Base-by-base conservation (phyloP, 163 green algal species). In the Chlamydomonas reinhardtii region DNA sequence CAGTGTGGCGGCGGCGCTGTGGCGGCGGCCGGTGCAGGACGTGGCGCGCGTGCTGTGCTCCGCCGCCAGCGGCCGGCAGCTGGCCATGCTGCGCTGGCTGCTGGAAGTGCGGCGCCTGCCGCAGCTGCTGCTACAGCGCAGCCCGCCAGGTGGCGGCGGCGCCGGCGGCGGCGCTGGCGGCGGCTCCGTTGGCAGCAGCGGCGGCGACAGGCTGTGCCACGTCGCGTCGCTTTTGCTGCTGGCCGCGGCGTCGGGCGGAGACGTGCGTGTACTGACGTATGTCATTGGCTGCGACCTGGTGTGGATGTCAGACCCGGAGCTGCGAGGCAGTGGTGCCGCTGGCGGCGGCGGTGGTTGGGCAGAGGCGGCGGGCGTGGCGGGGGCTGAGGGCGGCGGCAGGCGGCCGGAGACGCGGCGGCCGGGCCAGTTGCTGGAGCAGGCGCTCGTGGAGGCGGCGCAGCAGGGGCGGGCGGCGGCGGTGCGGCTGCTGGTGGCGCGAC, bases 231-330 rank as follows among this genome's bases (percentile, higher is more conserved):
- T 19, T 1, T 19, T 84, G 20, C 2, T 66, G 19, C 24, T 16
- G 29, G 65, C 76, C 35, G 65, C 62, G 17, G 76, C 76, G 65
- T 4, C 8, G 0, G 27, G 76, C 2, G 76, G 76, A 29, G 65
- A 75, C 29, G 43, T 76, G 12, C 64, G 31, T 27, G n/a, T 75
- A 1, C 20, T 84, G 37, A 56, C 76, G 76, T 84, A 84, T 65
- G 31, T 75, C 17, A 2, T 75, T 65, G 39, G 61, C 2, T 66
- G 61, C 5, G 61, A n/a, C 3, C 5, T 66, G 24, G 61, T 29
- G 39, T 31, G 65, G 27, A 32, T 83, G 32, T 19, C 48, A 14
- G 48, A 56, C 61, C 61, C 24, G 61, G 61, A 29, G 61, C 61
- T 66, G 61, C 61, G 24, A 5, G 64, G 76, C 64, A 35, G 76